Evolutionary conservation across 768 basidiomycete species (phyloP), one percentile per base, ranked within the genome.

Genomic region (Kwoniella heveanensis): DNA sequence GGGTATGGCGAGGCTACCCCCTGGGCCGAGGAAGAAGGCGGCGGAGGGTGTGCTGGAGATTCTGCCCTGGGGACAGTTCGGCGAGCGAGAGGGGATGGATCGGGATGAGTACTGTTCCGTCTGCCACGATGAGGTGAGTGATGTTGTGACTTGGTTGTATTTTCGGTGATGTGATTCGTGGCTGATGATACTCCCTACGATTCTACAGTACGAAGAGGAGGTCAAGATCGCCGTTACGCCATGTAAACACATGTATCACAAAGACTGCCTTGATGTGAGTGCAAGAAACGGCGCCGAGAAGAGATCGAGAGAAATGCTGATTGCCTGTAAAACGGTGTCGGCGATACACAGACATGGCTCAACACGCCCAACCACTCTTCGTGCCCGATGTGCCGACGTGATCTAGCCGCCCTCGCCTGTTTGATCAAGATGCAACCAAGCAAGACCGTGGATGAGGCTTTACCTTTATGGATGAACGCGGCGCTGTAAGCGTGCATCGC

Each of bases 221-320:
- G 61, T 62, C 17, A 21, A 55, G 13, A 48, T 76, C n/a, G 56
- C 68, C 0, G 36, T 73, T 1, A 76, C 74, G 26, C 72, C 74
- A 10, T 76, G 74, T 52, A 66, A 69, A 50, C 74, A 76, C 59
- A 74, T 76, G 72, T 76, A 73, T 54, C 74, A 76, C 49, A 51
- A 67, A 27, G 65, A 65, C 13, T 76, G 74, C 62, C 60, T 76
- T 9, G 63, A 67, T 49, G 74, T 76, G 52, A 68, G 74, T 70
- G 4, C 10, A 13, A n/a, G n/a, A n/a, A n/a, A n/a, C n/a, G n/a
- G n/a, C n/a, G n/a, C n/a, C n/a, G n/a, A n/a, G n/a, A n/a, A n/a
- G n/a, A n/a, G n/a, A n/a, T n/a, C n/a, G n/a, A n/a, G n/a, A n/a
- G n/a, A n/a, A n/a, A n/a, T n/a, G n/a, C n/a, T n/a, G n/a, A n/a